Conservation (phyloP, 1,284 basidiomycete genomes). For the Mycosarcoma maydis region DNA sequence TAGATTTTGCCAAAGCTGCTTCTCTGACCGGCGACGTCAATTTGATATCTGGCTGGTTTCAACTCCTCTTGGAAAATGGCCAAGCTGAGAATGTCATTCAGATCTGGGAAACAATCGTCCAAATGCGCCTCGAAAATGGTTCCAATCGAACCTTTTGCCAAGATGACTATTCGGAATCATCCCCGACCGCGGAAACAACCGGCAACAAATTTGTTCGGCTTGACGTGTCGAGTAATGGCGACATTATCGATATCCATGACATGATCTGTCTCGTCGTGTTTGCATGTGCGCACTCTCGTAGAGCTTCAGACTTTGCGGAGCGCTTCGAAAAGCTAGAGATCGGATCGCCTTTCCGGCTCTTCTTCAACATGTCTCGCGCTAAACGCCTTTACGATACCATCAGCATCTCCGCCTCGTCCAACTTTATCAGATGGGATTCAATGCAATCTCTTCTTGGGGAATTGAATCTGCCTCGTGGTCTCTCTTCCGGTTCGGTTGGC, state of each 20-base stretch:
- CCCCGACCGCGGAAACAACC: neutral
- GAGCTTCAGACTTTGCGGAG: conserved; percentile 12
- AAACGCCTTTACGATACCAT: conserved; percentile 21
- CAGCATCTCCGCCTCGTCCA: neutral
- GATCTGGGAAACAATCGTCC: conserved; percentile 31
- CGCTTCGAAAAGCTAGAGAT: conserved; percentile 48
- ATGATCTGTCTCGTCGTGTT: conserved; percentile 46
- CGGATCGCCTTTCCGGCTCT: conserved; percentile 50
- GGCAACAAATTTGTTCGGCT: conserved; percentile 23
- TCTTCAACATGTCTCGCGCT: conserved; percentile 37
- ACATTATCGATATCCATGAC: conserved; percentile 36
- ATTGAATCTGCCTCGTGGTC: conserved; percentile 49
- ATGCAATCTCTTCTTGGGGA: conserved; percentile 16
- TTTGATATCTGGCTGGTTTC: conserved; percentile 17
- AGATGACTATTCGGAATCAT: neutral
- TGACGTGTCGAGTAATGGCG: conserved; percentile 12
- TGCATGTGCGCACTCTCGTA: conserved; percentile 4
- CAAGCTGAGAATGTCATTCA: conserved; percentile 12
- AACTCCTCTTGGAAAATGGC: conserved; percentile 8
- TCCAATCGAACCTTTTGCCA: neutral
- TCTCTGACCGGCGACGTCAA: conserved; percentile 26
- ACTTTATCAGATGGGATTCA: conserved; percentile 2
- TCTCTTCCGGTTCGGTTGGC: conserved; percentile 46
- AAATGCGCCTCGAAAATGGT: conserved; percentile 5
- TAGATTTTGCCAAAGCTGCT: conserved; percentile 11